These are phyloP conservation scores for Pyrenophora seminiperda DNA, from an alignment of 2,329 filamentous ascomycete genomes.

Conservation along the genomic window DNA sequence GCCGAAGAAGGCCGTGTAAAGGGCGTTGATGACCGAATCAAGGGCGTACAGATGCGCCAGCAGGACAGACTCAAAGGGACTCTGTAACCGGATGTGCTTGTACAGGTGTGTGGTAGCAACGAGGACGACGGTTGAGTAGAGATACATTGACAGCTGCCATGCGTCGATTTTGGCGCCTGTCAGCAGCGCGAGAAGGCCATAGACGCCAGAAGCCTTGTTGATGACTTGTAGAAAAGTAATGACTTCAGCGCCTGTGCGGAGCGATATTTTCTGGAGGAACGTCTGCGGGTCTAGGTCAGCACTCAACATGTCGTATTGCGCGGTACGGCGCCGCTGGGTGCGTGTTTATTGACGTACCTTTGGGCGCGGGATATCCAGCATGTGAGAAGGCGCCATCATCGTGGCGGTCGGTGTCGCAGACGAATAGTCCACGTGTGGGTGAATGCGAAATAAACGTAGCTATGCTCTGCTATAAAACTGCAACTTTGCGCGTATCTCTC, in stretches of 20 bases:
- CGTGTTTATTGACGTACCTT: conserved; percentile 35
- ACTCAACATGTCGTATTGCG: conserved; percentile 1
- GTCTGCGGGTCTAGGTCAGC: conserved; percentile 59
- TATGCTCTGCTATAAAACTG: conserved; percentile 25
- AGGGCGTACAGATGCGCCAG: conserved; percentile 85
- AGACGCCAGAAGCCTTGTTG: conserved; percentile 91
- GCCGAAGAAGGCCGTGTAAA: conserved; percentile 82
- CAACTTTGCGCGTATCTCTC: conserved; percentile 5
- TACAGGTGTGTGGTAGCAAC: conserved; percentile 70
- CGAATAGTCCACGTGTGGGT: conserved; percentile 1
- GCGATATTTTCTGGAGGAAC: conserved; percentile 83
- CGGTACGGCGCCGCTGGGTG: not conserved
- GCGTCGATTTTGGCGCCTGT: conserved; percentile 83
- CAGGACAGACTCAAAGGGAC: conserved; percentile 76
- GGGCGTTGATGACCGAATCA: conserved; percentile 80
- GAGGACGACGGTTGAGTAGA: conserved; percentile 79
- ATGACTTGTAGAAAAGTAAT: conserved; percentile 82
- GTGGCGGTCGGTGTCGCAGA: conserved; percentile 14
- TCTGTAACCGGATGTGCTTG: conserved; percentile 78
- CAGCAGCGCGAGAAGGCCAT: conserved; percentile 84
- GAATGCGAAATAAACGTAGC: conserved; percentile 13
- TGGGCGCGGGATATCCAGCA: conserved; percentile 48
- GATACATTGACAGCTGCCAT: conserved; percentile 87
- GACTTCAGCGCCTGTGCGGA: conserved; percentile 84
- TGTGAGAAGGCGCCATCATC: conserved; percentile 41